Conservation (phyloP, 192 early-diverging fungal species). For the Kappamyces sp. region DNA sequence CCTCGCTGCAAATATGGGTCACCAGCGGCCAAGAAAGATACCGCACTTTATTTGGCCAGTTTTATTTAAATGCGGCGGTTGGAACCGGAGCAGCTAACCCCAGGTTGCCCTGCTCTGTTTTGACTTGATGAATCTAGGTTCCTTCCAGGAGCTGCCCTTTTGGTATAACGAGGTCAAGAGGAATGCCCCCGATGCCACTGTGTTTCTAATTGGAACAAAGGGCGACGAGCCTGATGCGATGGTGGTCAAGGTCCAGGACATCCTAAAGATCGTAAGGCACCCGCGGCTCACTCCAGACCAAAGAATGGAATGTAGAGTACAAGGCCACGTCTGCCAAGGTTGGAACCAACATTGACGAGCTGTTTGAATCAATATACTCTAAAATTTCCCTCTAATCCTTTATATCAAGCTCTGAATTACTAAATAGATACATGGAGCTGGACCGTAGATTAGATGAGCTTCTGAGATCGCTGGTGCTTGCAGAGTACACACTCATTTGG, state of each 20-base stretch:
- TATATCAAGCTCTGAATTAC: not conserved
- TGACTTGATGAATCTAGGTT: slow-evolving; percentile 41
- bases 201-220: slow-evolving; percentile 46
- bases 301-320: slow-evolving; percentile 50
- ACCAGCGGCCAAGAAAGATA: slow-evolving; percentile 53
- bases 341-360: slow-evolving; percentile 45
- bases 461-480: no score
- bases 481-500: no score
- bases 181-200: slow-evolving; percentile 38
- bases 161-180: slow-evolving; percentile 56
- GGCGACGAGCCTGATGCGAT: slow-evolving; percentile 48
- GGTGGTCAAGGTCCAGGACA: slow-evolving; percentile 41
- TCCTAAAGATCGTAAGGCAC: slow-evolving; percentile 36
- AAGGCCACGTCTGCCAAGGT: slow-evolving; percentile 44
- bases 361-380: slow-evolving; percentile 32
- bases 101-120: slow-evolving; percentile 48
- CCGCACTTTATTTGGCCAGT: slow-evolving; percentile 45
- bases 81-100: slow-evolving; percentile 7
- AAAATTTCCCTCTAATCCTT: slow-evolving; percentile 1
- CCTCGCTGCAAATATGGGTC: slow-evolving; percentile 44
- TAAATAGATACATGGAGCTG: slow-evolving; percentile 1
- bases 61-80: slow-evolving; percentile 40
- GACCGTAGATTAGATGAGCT: not conserved
- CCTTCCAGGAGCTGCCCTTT: slow-evolving; percentile 45
- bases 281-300: slow-evolving; percentile 21